These are phyloP conservation scores for Xylariaceae sp. DNA, from an alignment of 2,329 filamentous ascomycete species.

Conservation along the genomic window DNA sequence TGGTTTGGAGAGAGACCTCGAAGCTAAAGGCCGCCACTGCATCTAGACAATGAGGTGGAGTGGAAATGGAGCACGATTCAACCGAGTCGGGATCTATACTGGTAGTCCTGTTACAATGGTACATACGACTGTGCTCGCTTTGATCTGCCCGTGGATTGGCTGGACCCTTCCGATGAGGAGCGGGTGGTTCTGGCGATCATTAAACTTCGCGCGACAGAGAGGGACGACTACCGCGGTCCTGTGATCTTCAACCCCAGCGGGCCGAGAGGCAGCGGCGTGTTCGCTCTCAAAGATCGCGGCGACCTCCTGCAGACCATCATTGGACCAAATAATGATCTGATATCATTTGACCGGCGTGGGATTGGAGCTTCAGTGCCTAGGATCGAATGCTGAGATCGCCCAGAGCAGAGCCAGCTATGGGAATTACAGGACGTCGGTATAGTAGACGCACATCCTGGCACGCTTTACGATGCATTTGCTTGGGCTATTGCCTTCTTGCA, in stretches of 20 bases:
- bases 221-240: constrained; percentile 39
- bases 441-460: constrained; percentile 53
- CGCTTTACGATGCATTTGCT: constrained; percentile 52
- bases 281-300: constrained; percentile 42
- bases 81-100: constrained; percentile 41
- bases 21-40: not conserved
- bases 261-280: constrained; percentile 55
- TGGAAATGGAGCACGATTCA: constrained; percentile 38
- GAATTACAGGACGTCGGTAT: constrained; percentile 50
- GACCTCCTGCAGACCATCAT: constrained; percentile 50
- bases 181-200: constrained; percentile 47
- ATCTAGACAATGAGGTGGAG: not conserved
- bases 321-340: constrained; percentile 50
- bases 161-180: constrained; percentile 41
- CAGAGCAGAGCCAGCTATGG: constrained; percentile 51
- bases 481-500: constrained; percentile 50
- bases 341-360: constrained; percentile 59
- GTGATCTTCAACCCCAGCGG: constrained; percentile 51
- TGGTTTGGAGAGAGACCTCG: not conserved
- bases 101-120: constrained; percentile 45
- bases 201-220: constrained; percentile 43
- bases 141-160: constrained; percentile 50
- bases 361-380: constrained; percentile 57
- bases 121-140: constrained; percentile 46
- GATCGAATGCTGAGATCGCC: constrained; percentile 56